Percentiles rank a stretch among this genome's conserved stretches.
Conservation (phyloP, 2,329 filamentous ascomycete genomes). For the Huntiella abstrusa region DNA sequence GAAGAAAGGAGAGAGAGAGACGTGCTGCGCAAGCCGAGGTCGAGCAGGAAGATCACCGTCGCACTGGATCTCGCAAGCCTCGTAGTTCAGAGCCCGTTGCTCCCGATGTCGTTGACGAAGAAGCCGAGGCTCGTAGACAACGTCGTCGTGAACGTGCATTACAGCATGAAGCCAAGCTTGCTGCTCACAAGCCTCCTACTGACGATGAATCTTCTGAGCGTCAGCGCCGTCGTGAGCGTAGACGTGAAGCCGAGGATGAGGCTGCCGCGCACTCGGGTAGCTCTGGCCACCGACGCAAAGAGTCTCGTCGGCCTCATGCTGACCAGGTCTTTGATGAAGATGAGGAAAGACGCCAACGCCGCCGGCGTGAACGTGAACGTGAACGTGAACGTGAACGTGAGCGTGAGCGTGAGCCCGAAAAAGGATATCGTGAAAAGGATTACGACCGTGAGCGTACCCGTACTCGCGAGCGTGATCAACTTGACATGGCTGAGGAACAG, state of each 20-base stretch:
- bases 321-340: conserved; percentile 28
- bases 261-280: background rate
- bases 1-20: background rate
- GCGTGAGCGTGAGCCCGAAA: background rate
- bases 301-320: background rate
- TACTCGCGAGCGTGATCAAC: conserved; percentile 22
- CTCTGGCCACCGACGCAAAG: background rate
- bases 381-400: conserved; percentile 34
- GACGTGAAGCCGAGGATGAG: background rate
- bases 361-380: no score
- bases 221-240: background rate
- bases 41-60: background rate
- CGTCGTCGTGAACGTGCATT: background rate
- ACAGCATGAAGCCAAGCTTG: background rate
- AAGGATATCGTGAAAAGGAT: conserved; percentile 23
- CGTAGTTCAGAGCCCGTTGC: background rate
- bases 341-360: conserved; percentile 30
- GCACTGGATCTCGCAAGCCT: background rate
- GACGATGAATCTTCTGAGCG: background rate
- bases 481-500: conserved; percentile 23
- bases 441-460: conserved; percentile 28
- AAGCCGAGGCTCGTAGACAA: background rate
- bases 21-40: background rate
- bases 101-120: background rate
- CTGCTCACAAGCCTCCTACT: background rate